A percentile compares a stretch with the other conserved stretches of the same genome.
Conservation (phyloP, 192 early-diverging fungal genomes). For the Coemansia sp. region DNA sequence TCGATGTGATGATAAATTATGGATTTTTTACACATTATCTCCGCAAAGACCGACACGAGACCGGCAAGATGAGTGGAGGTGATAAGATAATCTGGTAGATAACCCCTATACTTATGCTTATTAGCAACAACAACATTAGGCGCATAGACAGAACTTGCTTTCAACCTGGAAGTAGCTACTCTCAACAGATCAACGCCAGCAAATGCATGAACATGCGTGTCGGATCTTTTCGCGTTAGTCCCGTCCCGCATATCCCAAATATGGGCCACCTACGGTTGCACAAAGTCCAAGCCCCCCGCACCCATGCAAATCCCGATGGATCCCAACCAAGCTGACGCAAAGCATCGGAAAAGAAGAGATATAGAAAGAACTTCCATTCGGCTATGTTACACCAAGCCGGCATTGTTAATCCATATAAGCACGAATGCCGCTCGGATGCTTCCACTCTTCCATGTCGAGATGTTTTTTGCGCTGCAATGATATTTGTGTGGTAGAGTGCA, state of each 20-base stretch:
- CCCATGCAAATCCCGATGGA: background rate
- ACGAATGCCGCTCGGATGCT: background rate
- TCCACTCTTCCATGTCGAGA: background rate
- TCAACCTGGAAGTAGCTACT: background rate
- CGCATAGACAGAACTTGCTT: background rate
- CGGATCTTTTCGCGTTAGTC: constrained; percentile 6
- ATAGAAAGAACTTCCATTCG: background rate
- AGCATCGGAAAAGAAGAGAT: background rate
- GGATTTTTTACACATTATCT: background rate
- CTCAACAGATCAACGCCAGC: background rate
- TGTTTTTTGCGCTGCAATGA: background rate
- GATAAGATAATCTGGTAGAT: background rate
- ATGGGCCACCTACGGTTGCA: background rate
- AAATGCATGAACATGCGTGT: background rate
- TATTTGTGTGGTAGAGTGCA: background rate
- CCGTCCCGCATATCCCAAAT: background rate
- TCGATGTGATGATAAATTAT: background rate
- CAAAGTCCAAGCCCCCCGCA: background rate
- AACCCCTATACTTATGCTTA: background rate
- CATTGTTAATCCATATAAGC: background rate
- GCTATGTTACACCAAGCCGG: background rate
- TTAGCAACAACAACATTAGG: background rate
- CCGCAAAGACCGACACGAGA: too few species aligned
- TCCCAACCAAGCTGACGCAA: background rate
- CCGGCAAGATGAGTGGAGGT: too few species aligned